phyloP scores from a whole-genome alignment of 2,329 filamentous ascomycete species.

The Claviceps sp. region DNA sequence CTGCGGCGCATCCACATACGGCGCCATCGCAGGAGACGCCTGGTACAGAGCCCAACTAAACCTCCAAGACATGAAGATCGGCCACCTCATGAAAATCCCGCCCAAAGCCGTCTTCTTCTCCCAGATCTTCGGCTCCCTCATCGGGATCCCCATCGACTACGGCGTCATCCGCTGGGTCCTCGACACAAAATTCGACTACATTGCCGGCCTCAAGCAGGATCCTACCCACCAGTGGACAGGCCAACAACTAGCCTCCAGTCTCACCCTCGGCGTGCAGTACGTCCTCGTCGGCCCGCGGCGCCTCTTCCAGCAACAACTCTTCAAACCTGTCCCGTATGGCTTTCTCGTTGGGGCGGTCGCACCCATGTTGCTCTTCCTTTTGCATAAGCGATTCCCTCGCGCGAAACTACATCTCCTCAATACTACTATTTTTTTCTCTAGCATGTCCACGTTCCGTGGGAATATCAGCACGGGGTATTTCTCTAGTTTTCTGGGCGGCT shows the following conservation, averaged over 20 bases:
- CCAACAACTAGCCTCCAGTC: slow-evolving; percentile 34
- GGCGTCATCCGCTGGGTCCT: slow-evolving; percentile 47
- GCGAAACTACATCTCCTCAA: slow-evolving; percentile 45
- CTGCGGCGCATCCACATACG: slow-evolving; percentile 42
- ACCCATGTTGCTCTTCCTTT: slow-evolving; percentile 32
- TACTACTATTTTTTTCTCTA: slow-evolving; percentile 47
- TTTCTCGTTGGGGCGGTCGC: slow-evolving; percentile 35
- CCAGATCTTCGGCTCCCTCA: slow-evolving; percentile 43
- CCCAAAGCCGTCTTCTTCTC: slow-evolving; percentile 46
- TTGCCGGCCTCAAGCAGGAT: slow-evolving; percentile 36
- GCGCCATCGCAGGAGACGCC: slow-evolving; percentile 45
- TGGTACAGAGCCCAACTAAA: slow-evolving; percentile 47
- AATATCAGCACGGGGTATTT: slow-evolving; percentile 48
- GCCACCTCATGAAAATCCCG: slow-evolving; percentile 49
- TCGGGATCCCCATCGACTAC: slow-evolving; percentile 49
- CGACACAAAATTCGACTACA: slow-evolving; percentile 39
- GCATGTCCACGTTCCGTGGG: slow-evolving; percentile 42
- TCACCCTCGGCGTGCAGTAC: slow-evolving; percentile 46
- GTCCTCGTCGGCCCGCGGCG: slow-evolving; percentile 39
- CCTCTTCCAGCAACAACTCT: slow-evolving; percentile 35
- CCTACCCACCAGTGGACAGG: slow-evolving; percentile 49
- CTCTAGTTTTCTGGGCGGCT: slow-evolving; percentile 44
- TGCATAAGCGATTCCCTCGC: slow-evolving; percentile 39
- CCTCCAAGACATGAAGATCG: slow-evolving; percentile 51
- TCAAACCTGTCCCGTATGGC: slow-evolving; percentile 35